Evolutionary conservation across 2,329 filamentous ascomycete genomes (phyloP).

Genomic region (Trichoderma sp.): DNA sequence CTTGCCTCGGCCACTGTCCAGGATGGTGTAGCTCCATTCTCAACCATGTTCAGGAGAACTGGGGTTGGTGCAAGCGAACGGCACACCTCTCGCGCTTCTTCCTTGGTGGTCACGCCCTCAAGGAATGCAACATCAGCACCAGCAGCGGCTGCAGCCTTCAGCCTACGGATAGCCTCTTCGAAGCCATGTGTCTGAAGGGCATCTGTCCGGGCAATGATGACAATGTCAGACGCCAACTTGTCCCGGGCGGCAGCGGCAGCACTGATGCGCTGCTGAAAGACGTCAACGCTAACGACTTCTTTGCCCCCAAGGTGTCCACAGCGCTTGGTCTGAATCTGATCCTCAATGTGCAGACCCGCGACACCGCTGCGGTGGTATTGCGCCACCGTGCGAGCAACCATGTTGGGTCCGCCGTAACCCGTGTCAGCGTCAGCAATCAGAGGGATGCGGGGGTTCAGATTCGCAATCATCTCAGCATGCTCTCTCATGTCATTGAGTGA

Average conservation of each 20-base stretch:
- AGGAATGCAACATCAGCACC: conserved; percentile 63
- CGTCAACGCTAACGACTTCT: conserved; percentile 55
- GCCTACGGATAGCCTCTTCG: conserved; percentile 54
- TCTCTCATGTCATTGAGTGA: conserved; percentile 63
- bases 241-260: conserved; percentile 55
- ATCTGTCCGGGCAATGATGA: conserved; percentile 66
- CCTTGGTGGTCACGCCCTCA: conserved; percentile 56
- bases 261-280: conserved; percentile 56
- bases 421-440: conserved; percentile 64
- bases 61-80: conserved; percentile 50
- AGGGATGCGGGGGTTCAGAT: conserved; percentile 55
- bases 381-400: conserved; percentile 54
- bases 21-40: conserved; percentile 56
- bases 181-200: conserved; percentile 59
- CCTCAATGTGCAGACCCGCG: conserved; percentile 62
- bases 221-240: conserved; percentile 54
- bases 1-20: conserved; percentile 55
- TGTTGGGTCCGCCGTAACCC: conserved; percentile 55
- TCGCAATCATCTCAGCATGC: conserved; percentile 65
- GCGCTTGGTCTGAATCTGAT: conserved; percentile 65
- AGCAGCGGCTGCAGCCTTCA: conserved; percentile 52
- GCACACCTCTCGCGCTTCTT: conserved; percentile 50
- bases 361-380: conserved; percentile 57
- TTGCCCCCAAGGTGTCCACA: conserved; percentile 66
- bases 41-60: conserved; percentile 59